Percentiles rank a stretch among this genome's conserved stretches.
Conservation (phyloP, 495 filamentous ascomycete species). For the Emericellopsis terricola region DNA sequence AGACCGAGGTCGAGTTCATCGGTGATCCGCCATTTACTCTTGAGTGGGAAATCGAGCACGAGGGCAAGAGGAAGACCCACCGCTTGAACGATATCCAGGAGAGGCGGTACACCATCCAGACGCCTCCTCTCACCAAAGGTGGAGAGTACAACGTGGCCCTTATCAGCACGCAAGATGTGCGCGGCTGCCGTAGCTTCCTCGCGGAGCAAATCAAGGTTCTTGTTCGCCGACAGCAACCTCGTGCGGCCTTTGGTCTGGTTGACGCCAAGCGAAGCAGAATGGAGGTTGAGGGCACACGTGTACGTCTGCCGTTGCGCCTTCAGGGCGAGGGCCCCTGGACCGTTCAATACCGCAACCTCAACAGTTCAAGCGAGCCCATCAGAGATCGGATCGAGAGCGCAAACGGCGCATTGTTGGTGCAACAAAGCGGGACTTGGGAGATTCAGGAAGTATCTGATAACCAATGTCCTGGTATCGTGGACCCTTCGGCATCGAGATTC, state of each 20-base stretch:
- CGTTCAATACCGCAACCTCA: conserved; percentile 50
- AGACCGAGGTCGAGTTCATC: conserved; percentile 50
- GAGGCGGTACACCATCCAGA: conserved; percentile 47
- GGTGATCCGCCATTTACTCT: conserved; percentile 78
- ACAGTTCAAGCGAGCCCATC: conserved; percentile 23
- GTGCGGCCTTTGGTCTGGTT: conserved; percentile 63
- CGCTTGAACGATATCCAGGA: conserved; percentile 42
- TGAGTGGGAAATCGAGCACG: conserved; percentile 87
- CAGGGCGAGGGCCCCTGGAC: conserved; percentile 72
- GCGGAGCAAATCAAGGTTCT: conserved; percentile 67
- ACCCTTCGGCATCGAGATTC: conserved; percentile 52
- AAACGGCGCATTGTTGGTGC: conserved; percentile 55
- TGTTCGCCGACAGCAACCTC: conserved; percentile 72
- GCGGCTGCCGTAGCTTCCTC: conserved; percentile 66
- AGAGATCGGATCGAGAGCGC: conserved; percentile 34
- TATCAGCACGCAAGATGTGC: conserved; percentile 67
- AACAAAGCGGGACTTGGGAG: conserved; percentile 53
- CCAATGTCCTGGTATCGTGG: conserved; percentile 63
- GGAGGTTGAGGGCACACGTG: conserved; percentile 53
- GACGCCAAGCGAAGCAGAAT: conserved; percentile 55
- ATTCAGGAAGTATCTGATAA: conserved; percentile 58
- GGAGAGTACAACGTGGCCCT: conserved; percentile 78
- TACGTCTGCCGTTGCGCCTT: conserved; percentile 64
- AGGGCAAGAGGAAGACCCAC: conserved; percentile 59
- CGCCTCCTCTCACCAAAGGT: conserved; percentile 50